Conservation (phyloP, 2,329 filamentous ascomycete genomes). For the Thelonectria discophora region DNA sequence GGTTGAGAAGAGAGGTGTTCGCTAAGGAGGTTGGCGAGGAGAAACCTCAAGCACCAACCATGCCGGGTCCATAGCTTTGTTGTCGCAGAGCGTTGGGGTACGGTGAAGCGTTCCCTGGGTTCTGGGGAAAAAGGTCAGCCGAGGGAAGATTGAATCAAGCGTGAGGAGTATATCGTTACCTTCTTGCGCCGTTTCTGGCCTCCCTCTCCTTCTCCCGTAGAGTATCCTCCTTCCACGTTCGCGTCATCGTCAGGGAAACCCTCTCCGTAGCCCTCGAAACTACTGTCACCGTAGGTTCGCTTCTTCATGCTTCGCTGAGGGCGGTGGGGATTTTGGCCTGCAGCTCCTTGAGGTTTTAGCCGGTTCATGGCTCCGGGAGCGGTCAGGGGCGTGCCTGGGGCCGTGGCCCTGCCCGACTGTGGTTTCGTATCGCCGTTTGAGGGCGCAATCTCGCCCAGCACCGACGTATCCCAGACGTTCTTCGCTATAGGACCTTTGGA, state of each 20-base stretch:
- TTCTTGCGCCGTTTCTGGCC: slow-evolving; percentile 72
- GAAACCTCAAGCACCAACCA: slow-evolving; percentile 62
- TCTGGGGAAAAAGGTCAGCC: slow-evolving; percentile 58
- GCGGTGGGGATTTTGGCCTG: slow-evolving; percentile 59
- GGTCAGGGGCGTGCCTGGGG: slow-evolving; percentile 61
- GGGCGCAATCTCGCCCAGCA: slow-evolving; percentile 64
- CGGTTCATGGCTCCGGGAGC: slow-evolving; percentile 47
- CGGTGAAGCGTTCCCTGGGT: slow-evolving; percentile 54
- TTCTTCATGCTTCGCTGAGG: slow-evolving; percentile 76
- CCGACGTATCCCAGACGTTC: slow-evolving; percentile 64
- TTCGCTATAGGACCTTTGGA: slow-evolving; percentile 65
- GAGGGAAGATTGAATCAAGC: slow-evolving; percentile 34
- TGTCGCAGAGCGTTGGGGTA: slow-evolving; percentile 57
- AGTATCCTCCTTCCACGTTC: slow-evolving; percentile 69
- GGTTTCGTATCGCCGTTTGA: slow-evolving; percentile 52
- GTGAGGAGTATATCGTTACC: slow-evolving; percentile 51
- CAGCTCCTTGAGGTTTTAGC: slow-evolving; percentile 50
- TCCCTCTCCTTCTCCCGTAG: slow-evolving; percentile 76
- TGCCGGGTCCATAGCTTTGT: slow-evolving; percentile 65
- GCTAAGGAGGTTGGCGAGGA: slow-evolving; percentile 1
- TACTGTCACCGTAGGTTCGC: slow-evolving; percentile 77
- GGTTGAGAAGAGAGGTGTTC: slow-evolving; percentile 12
- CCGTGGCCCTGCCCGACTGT: slow-evolving; percentile 57
- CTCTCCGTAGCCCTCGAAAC: slow-evolving; percentile 78
- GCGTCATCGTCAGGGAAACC: slow-evolving; percentile 74